Evolutionary conservation across 352 stramenopile genomes (phyloP).

Genomic region (Hyaloperonospora brassicae): DNA sequence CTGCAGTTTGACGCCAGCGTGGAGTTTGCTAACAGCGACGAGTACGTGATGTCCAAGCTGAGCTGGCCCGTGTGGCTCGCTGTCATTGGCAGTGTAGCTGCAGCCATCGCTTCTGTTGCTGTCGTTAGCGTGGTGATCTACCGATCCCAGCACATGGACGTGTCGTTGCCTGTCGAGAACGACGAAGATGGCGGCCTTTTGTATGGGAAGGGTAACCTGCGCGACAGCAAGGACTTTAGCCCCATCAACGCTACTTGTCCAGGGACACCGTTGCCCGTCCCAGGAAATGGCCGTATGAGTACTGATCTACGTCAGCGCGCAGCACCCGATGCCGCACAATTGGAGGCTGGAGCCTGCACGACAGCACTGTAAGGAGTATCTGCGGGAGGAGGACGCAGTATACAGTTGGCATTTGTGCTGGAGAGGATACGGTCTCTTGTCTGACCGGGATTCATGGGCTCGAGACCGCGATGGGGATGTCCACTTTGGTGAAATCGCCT

Average conservation of each 20-base stretch:
- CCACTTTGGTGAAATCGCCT: slow-evolving; percentile 2
- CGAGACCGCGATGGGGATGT: too few relatives aligned
- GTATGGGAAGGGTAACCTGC: slow-evolving; percentile 20
- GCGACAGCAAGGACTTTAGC: slow-evolving; percentile 7
- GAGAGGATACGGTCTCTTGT: slow-evolving; percentile 2
- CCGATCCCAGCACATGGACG: slow-evolving; percentile 31
- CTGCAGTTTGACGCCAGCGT: slow-evolving; percentile 54
- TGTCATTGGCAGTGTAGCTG: slow-evolving; percentile 55
- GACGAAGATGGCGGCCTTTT: slow-evolving; percentile 29
- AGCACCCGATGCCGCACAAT: slow-evolving; percentile 12
- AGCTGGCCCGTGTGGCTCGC: slow-evolving; percentile 39
- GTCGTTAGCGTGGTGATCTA: slow-evolving; percentile 46
- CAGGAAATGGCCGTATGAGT: slow-evolving; percentile 3
- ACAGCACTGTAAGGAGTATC: slow-evolving; percentile 15
- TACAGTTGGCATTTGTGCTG: slow-evolving; percentile 12
- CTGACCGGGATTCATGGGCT: not conserved
- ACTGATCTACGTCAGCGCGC: slow-evolving; percentile 25
- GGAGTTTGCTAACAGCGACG: slow-evolving; percentile 43
- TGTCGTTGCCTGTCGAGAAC: slow-evolving; percentile 14
- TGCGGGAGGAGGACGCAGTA: not conserved
- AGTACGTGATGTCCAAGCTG: slow-evolving; percentile 54
- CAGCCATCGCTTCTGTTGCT: slow-evolving; percentile 35
- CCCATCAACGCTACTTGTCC: slow-evolving; percentile 13
- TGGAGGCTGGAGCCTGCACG: slow-evolving; percentile 18
- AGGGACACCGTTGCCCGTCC: slow-evolving; percentile 13